phyloP scores from a whole-genome alignment of 2,329 filamentous ascomycete genomes.

The Aspergillus fumigatiaffinis region DNA sequence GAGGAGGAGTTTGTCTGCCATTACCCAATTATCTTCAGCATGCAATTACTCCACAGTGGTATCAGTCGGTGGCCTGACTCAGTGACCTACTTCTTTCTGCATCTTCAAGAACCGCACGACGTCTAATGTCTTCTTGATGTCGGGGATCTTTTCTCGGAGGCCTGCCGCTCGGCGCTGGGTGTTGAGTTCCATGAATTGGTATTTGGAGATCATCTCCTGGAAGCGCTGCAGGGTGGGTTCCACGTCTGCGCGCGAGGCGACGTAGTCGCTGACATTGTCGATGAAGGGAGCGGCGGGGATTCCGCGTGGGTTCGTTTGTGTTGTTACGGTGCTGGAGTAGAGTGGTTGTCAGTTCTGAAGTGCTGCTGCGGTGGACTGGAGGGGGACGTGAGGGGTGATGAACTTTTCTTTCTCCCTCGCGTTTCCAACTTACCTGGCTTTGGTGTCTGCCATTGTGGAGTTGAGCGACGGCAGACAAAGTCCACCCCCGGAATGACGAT shows the following conservation, averaged over 20 bases:
- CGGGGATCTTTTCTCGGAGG: constrained; percentile 90
- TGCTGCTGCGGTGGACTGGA: not conserved
- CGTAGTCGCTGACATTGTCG: constrained; percentile 46
- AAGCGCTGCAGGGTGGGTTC: constrained; percentile 44
- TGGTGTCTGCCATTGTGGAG: constrained; percentile 30
- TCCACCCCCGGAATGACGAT: not conserved
- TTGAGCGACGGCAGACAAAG: constrained; percentile 12
- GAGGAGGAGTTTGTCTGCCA: constrained; percentile 34
- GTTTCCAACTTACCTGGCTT: constrained; percentile 20
- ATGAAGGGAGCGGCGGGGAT: constrained; percentile 46
- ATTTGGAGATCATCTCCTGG: constrained; percentile 68
- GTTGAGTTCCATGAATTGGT: constrained; percentile 98
- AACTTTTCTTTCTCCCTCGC: not conserved
- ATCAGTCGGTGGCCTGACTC: not conserved
- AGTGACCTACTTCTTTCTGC: constrained; percentile 62
- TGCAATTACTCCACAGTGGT: too few species aligned
- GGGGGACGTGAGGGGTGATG: not conserved
- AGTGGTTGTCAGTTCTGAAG: constrained; percentile 11
- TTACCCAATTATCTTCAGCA: not conserved
- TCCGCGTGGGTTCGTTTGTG: constrained; percentile 42
- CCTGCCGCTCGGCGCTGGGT: constrained; percentile 77
- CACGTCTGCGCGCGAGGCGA: constrained; percentile 43
- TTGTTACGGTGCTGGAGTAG: constrained; percentile 22
- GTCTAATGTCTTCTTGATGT: constrained; percentile 93
- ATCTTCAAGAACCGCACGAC: constrained; percentile 82